Conservation (phyloP, 2,329 filamentous ascomycete genomes). For the Pyrenochaeta sp. region DNA sequence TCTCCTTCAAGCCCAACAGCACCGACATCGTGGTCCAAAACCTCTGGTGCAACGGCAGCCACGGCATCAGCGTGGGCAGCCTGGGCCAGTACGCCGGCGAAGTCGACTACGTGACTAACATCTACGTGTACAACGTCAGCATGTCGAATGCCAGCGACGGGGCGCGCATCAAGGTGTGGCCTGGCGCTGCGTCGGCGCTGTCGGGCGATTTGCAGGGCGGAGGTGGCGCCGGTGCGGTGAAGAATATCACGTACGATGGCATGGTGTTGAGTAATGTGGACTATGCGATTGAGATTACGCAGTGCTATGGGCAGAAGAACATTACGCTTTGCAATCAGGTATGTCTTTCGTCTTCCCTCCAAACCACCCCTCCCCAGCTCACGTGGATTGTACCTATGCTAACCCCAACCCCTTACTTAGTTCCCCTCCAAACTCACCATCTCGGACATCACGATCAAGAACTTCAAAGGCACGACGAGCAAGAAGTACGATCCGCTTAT, state of each 20-base stretch:
- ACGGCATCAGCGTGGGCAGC: constrained; percentile 76
- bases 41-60: constrained; percentile 71
- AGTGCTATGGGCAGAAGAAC: constrained; percentile 71
- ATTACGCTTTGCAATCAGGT: constrained; percentile 64
- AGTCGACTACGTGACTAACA: constrained; percentile 72
- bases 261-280: constrained; percentile 69
- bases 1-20: constrained; percentile 77
- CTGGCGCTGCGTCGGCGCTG: constrained; percentile 62
- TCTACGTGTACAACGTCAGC: constrained; percentile 59
- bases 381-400: constrained; percentile 2
- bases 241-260: constrained; percentile 71
- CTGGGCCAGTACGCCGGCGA: constrained; percentile 71
- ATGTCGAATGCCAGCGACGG: constrained; percentile 62
- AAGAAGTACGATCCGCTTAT: constrained; percentile 52
- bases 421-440: constrained; percentile 65
- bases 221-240: constrained; percentile 68
- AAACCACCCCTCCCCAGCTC: no score
- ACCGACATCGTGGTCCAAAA: constrained; percentile 74
- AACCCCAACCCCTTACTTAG: constrained; percentile 12
- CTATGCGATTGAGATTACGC: constrained; percentile 69
- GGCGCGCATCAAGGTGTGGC: constrained; percentile 78
- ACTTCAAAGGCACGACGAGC: constrained; percentile 64
- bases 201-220: constrained; percentile 70
- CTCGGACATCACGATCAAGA: constrained; percentile 62
- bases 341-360: not conserved